Evolutionary conservation across 257 asterid genomes (phyloP).

Genomic region (Ocimum tenuiflorum): DNA sequence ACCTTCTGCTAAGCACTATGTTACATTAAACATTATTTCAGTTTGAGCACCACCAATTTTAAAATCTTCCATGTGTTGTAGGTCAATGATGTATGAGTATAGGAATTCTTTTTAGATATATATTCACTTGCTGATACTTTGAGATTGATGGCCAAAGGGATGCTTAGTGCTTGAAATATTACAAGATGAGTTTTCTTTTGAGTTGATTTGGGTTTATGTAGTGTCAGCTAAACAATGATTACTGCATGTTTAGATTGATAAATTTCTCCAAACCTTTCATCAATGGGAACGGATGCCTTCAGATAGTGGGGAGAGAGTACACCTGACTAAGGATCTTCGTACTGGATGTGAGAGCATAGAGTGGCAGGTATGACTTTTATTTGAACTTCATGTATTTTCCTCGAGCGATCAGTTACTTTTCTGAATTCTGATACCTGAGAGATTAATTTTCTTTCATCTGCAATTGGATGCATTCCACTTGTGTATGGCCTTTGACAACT

Average conservation of each 20-base stretch:
- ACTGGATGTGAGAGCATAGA: constrained; percentile 80
- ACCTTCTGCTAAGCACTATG: background rate
- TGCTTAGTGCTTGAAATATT: background rate
- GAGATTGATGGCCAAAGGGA: background rate
- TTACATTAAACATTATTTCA: background rate
- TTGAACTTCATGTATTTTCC: constrained; percentile 10
- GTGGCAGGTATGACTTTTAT: constrained; percentile 74
- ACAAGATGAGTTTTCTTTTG: constrained; percentile 1
- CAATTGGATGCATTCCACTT: constrained; percentile 11
- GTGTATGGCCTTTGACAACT: background rate
- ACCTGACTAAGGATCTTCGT: constrained; percentile 65
- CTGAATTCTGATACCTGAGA: background rate
- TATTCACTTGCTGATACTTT: constrained; percentile 5
- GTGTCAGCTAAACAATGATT: constrained; percentile 7
- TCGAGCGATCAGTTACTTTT: background rate
- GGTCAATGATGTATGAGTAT: background rate
- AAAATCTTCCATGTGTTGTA: background rate
- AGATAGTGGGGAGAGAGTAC: constrained; percentile 55
- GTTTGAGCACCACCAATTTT: constrained; percentile 6
- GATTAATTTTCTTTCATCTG: background rate
- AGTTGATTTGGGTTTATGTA: constrained; percentile 7
- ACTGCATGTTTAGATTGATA: constrained; percentile 63
- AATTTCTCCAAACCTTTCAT: constrained; percentile 63
- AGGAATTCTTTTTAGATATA: background rate
- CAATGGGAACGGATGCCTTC: constrained; percentile 73